Evolutionary conservation across 1,284 basidiomycete species (phyloP).

Genomic region (Takashimella tepidaria): DNA sequence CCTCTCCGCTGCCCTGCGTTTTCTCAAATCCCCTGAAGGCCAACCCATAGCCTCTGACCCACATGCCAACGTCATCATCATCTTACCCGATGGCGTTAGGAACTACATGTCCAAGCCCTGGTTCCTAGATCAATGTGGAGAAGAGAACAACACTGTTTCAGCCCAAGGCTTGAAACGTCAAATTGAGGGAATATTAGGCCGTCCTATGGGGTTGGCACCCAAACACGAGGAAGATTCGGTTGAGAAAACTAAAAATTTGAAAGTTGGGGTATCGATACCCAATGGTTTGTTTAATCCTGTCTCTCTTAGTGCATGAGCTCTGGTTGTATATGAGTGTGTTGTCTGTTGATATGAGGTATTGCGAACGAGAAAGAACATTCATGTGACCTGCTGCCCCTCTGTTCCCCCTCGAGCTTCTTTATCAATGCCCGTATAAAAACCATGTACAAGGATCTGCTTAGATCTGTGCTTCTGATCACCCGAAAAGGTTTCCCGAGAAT

Average conservation of each 20-base stretch:
- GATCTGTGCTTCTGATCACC: no score
- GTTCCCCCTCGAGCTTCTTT: no score
- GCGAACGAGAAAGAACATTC: no score
- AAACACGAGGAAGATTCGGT: neutral
- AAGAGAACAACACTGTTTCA: neutral
- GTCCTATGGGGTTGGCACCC: neutral
- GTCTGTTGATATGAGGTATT: no score
- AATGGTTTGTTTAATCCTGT: neutral
- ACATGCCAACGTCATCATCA: conserved; percentile 79
- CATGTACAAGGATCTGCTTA: no score
- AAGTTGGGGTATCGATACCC: neutral
- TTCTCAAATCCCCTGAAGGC: conserved; percentile 66
- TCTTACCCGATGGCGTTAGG: conserved; percentile 85
- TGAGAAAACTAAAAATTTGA: neutral
- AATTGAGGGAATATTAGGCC: neutral
- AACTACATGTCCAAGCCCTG: conserved; percentile 88
- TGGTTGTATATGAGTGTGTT: neutral
- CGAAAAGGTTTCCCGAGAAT: no score
- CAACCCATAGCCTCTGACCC: conserved; percentile 60
- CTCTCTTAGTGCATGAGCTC: neutral
- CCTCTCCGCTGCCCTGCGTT: conserved; percentile 69
- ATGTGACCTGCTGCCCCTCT: no score
- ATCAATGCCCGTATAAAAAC: no score
- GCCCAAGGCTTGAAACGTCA: neutral
- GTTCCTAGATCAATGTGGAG: conserved; percentile 32